Evolutionary conservation across 108 stramenopile species (phyloP), one percentile per base, ranked within the genome.

Genomic region (Nitzschia palea): DNA sequence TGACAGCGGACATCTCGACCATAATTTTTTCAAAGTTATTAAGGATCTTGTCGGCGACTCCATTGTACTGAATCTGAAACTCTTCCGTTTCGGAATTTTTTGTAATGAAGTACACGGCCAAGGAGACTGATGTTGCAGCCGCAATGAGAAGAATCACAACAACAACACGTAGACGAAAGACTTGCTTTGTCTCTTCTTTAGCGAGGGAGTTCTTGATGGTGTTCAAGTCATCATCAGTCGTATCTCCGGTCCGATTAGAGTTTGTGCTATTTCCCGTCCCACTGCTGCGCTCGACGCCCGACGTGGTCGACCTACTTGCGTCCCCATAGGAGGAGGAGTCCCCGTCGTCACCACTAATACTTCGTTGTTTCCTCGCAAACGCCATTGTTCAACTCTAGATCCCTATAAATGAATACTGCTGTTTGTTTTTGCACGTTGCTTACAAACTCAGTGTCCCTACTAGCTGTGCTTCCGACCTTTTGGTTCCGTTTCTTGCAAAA

Each of bases 1-100:
- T 48, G 35, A 63, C 47, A 14, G 62, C 44, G 2, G 47, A 30
- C 30, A 63, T 63, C 33, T 63, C 14, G 1, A 22, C n/a, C 62
- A 63, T 63, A n/a, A 35, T 48, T 9, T 63, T 45, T 34, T 63
- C 30, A 23, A 60, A 60, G 1, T 31, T 20, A 10, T 60, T 45
- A 20, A 48, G 47, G 31, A 63, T 63, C 30, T 63, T 63, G 12
- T 48, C 62, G 14, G 62, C 62, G 30, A 34, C 30, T n/a, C 62
- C 34, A 4, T 31, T 6, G 47, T 63, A 63, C 30, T 63, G 28
- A 12, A 15, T 28, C n/a, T 63, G 18, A 25, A 63, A 63, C 47
- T 47, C 47, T 25, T 47, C 44, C 8, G 20, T 30, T 31, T 63
- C 62, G 6, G 62, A 20, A 30, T 50, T 63, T 23, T 33, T 32